Percentiles rank a stretch among this genome's conserved stretches.
Evolutionary conservation across 2,329 filamentous ascomycete species (phyloP).

Genomic region (Botryotinia convoluta): DNA sequence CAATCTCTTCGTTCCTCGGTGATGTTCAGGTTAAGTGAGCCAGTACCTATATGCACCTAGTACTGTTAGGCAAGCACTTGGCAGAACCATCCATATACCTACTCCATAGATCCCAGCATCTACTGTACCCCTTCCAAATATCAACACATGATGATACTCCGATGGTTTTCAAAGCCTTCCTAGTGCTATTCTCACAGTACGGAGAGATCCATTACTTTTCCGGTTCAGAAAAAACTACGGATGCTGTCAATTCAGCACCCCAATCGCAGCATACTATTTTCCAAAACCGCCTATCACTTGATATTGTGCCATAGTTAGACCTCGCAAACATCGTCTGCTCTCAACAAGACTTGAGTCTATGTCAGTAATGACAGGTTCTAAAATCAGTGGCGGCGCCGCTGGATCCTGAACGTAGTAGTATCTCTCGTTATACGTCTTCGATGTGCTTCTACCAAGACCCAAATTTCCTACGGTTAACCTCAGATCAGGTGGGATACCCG

Average conservation of each 20-base stretch:
- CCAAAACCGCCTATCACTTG: background rate
- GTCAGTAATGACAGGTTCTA: background rate
- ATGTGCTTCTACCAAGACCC: background rate
- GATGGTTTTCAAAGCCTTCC: background rate
- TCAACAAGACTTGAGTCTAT: conserved; percentile 16
- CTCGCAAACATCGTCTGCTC: background rate
- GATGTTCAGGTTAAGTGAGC: background rate
- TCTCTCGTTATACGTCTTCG: background rate
- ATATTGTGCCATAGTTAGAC: background rate
- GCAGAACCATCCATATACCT: background rate
- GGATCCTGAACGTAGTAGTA: background rate
- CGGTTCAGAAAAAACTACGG: background rate
- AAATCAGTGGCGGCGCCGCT: background rate
- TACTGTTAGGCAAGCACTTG: background rate
- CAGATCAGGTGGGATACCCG: background rate
- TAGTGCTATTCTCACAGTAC: background rate
- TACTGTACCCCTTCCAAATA: background rate
- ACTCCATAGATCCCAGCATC: background rate
- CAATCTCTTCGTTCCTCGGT: background rate
- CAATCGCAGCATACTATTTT: background rate
- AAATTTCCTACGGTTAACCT: background rate
- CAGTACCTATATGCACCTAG: background rate
- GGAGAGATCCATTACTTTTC: background rate
- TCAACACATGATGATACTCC: background rate
- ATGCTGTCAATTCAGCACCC: background rate